Base-by-base conservation (phyloP, 768 basidiomycete genomes). In the Boletus edulis region DNA sequence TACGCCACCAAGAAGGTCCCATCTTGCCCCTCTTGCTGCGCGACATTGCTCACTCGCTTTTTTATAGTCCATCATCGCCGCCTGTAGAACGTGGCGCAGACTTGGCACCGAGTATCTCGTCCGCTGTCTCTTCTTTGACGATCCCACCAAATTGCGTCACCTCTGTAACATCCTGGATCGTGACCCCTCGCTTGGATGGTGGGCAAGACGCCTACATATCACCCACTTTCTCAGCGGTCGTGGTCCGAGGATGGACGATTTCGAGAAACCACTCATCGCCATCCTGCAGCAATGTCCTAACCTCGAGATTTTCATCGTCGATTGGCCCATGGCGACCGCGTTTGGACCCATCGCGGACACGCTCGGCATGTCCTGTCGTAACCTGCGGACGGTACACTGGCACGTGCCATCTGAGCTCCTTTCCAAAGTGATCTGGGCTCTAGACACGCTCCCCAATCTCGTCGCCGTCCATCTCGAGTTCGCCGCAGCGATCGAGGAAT, bases 191-290 rank as follows among this genome's bases (percentile, higher is more conserved):
- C 69, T 85, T 1, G 87, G 87, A 5, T 86, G 86, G 84, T 87
- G 85, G 82, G 80, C 85, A 0, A 78, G 78, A 34, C 77, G 87
- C n/a, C 72, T 91, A n/a, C 88, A 91, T 51, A 73, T 90, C 29
- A 77, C 80, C 3, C 79, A 82, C 10, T 82, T 79, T 67, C 74
- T 76, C 52, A 64, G 63, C 31, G 72, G 72, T 7, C 74, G 69
- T 10, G 74, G 71, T 6, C 67, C 75, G 3, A 76, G 77, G 7
- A 72, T 81, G 61, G 72, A 78, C 11, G 76, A 81, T 32, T 72
- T 84, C 27, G 79, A 84, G 61, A 72, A 73, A 24, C 78, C 83
- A 0, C 74, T 91, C 20, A 71, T 81, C 10, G 75, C 81, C 27
- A 76, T 89, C 52, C 79, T 90, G 32, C 71, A 72, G 13, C 86